Evolutionary conservation across 371 early-diverging fungal species (phyloP).

Genomic region (Actinomortierella ambigua): DNA sequence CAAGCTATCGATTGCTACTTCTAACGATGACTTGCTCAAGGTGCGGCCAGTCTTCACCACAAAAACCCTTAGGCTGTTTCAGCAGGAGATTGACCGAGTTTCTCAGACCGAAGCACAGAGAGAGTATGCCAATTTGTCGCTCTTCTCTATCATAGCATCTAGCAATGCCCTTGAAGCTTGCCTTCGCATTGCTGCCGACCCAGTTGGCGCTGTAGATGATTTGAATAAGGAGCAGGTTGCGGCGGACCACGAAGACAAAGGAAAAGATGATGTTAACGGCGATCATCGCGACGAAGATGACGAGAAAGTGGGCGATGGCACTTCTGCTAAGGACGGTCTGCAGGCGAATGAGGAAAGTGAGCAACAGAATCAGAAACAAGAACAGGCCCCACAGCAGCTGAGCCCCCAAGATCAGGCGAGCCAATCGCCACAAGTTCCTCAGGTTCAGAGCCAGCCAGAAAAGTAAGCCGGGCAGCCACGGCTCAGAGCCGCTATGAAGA

Average conservation of each 20-base stretch:
- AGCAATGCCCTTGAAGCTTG: constrained; percentile 3
- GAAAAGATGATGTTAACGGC: background rate
- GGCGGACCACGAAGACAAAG: background rate
- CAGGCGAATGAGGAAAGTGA: too few species aligned
- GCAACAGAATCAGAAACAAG: too few species aligned
- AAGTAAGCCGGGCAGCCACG: too few species aligned
- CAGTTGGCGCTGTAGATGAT: background rate
- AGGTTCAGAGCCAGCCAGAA: too few species aligned
- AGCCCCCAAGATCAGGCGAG: too few species aligned
- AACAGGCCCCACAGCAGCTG: too few species aligned
- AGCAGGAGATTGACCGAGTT: background rate
- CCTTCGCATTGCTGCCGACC: background rate
- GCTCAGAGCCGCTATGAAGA: too few species aligned
- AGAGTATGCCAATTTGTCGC: background rate
- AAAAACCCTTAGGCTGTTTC: background rate
- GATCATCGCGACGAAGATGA: too few species aligned
- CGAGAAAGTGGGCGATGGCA: too few species aligned
- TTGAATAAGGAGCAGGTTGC: background rate
- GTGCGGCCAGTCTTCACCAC: background rate
- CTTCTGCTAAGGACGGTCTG: too few species aligned
- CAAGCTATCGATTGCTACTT: background rate
- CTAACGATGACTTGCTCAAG: background rate
- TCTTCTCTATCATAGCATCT: background rate
- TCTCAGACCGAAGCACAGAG: background rate
- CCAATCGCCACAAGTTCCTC: too few species aligned